Evolutionary conservation across 2,329 filamentous ascomycete species (phyloP).

Genomic region (Pyrenophora tritici-repentis): DNA sequence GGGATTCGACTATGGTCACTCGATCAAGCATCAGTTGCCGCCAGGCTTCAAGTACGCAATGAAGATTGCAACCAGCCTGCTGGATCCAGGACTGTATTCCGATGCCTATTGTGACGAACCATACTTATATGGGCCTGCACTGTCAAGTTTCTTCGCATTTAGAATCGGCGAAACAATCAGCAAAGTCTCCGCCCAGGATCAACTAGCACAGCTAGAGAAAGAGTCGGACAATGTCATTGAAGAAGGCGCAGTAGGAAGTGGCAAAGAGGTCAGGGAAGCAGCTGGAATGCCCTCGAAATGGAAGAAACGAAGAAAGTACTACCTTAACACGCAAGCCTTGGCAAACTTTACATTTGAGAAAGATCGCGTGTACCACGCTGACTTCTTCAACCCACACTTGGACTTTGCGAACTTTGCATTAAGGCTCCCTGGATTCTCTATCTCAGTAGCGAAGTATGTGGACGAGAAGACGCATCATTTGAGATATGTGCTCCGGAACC

Average conservation of each 20-base stretch:
- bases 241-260: slow-evolving; percentile 49
- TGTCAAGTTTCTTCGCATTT: slow-evolving; percentile 43
- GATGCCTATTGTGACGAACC: slow-evolving; percentile 47
- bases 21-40: slow-evolving; percentile 44
- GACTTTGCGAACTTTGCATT: slow-evolving; percentile 55
- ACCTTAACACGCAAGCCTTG: slow-evolving; percentile 44
- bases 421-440: slow-evolving; percentile 52
- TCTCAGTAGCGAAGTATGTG: slow-evolving; percentile 53
- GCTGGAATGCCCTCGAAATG: slow-evolving; percentile 46
- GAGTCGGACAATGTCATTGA: slow-evolving; percentile 43
- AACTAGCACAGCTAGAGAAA: slow-evolving; percentile 25
- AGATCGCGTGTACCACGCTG: slow-evolving; percentile 51
- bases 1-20: slow-evolving; percentile 46
- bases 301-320: slow-evolving; percentile 53
- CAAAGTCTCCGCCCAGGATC: slow-evolving; percentile 25
- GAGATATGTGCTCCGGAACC: slow-evolving; percentile 53
- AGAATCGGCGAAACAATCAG: slow-evolving; percentile 35
- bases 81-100: slow-evolving; percentile 45
- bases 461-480: slow-evolving; percentile 55
- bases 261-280: slow-evolving; percentile 35
- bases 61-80: slow-evolving; percentile 43
- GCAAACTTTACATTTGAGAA: slow-evolving; percentile 51
- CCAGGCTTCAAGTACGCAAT: slow-evolving; percentile 46
- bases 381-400: slow-evolving; percentile 57
- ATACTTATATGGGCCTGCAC: slow-evolving; percentile 45